Evolutionary conservation across 2,329 filamentous ascomycete genomes (phyloP).

Genomic region (Thielaviopsis musarum): DNA sequence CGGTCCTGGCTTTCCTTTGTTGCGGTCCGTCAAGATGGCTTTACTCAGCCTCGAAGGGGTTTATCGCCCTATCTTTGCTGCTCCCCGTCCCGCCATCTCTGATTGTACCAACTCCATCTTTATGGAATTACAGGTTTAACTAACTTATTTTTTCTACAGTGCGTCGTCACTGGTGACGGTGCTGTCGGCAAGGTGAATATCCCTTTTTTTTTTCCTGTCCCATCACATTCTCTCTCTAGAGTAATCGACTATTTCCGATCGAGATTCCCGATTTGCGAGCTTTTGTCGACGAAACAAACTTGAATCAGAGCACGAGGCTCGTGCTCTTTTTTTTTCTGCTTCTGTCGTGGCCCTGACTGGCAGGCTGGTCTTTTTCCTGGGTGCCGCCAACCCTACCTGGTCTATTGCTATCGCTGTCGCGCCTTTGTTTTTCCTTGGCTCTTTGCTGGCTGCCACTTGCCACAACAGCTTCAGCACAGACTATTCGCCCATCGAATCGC

Average conservation of each 20-base stretch:
- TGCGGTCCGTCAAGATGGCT: not conserved
- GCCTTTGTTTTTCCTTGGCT: not conserved
- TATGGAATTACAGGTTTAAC: conserved; percentile 15
- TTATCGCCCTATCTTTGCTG: not conserved
- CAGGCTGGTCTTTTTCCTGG: not conserved
- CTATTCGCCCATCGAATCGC: not conserved
- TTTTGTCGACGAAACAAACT: not conserved
- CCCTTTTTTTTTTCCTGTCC: conserved; percentile 2
- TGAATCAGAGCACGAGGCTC: conserved; percentile 7
- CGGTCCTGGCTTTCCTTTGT: not conserved
- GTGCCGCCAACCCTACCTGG: conserved; percentile 5
- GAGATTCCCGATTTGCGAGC: not conserved
- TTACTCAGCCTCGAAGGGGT: not conserved
- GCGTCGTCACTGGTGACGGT: conserved; percentile 97
- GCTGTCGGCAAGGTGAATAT: conserved; percentile 84
- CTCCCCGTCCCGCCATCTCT: not conserved
- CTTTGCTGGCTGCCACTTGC: not conserved
- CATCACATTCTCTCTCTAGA: not conserved
- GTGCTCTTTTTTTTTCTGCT: not conserved
- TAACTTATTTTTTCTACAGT: conserved; percentile 40
- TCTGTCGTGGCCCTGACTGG: not conserved
- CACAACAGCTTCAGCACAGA: not conserved
- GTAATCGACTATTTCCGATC: not conserved
- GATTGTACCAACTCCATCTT: conserved; percentile 9
- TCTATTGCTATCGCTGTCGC: not conserved